These are phyloP conservation scores for Henckelia pumila DNA, from an alignment of 257 asterid species.

Conservation along the genomic window DNA sequence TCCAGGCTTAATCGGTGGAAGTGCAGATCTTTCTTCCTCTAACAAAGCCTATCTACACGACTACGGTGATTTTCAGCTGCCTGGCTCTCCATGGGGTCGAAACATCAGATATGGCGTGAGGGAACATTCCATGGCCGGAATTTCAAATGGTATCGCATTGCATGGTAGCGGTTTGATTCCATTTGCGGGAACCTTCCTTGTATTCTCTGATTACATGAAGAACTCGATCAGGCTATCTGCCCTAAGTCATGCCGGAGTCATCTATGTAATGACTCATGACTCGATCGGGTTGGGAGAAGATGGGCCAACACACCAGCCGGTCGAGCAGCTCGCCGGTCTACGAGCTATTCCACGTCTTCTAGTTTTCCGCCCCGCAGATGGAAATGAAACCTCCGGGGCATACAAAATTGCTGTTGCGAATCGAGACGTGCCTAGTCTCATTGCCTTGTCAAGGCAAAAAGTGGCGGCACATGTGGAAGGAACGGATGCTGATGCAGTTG, in stretches of 20 bases:
- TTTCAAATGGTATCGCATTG: constrained; percentile 52
- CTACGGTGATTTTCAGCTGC: constrained; percentile 38
- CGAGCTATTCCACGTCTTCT: constrained; percentile 51
- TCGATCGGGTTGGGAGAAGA: constrained; percentile 58
- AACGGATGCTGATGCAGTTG: constrained; percentile 39
- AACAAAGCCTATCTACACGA: constrained; percentile 41
- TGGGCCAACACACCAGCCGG: constrained; percentile 62
- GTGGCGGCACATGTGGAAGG: constrained; percentile 41
- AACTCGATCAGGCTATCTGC: constrained; percentile 49
- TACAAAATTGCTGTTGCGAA: constrained; percentile 39
- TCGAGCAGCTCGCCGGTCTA: constrained; percentile 55
- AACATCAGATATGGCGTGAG: constrained; percentile 56
- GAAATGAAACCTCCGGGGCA: constrained; percentile 56
- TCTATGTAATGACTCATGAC: constrained; percentile 56
- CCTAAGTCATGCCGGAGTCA: constrained; percentile 49
- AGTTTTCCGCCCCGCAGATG: constrained; percentile 55
- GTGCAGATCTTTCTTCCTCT: constrained; percentile 61
- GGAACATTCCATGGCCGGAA: constrained; percentile 60
- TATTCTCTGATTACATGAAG: constrained; percentile 60
- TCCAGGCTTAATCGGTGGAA: constrained; percentile 60
- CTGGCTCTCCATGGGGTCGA: constrained; percentile 38
- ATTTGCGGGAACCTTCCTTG: constrained; percentile 50
- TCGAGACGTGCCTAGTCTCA: constrained; percentile 38
- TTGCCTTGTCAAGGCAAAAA: constrained; percentile 49
- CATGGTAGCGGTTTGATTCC: constrained; percentile 56